Evolutionary conservation across 305 asterid species (phyloP).

Genomic region (Solanum chacoense): DNA sequence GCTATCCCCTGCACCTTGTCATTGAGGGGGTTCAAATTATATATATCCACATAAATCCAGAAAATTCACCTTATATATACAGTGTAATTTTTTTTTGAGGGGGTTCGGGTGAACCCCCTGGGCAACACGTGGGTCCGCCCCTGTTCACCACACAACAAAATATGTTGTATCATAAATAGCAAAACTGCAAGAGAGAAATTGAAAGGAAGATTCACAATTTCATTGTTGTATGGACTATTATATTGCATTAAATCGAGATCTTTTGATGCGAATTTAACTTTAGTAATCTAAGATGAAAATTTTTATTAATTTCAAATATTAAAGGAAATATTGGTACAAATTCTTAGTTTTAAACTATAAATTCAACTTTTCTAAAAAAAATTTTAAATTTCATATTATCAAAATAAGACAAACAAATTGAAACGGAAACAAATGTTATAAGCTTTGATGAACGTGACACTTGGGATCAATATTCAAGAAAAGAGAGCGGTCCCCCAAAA

Average conservation of each 20-base stretch:
- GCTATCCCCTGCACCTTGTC: too few species aligned
- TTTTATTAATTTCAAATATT: too few species aligned
- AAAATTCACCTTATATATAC: too few species aligned
- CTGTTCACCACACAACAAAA: background rate
- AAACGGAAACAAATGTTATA: too few species aligned
- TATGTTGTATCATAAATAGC: background rate
- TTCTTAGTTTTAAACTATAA: rapidly evolving
- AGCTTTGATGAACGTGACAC: background rate
- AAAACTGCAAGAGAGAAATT: background rate
- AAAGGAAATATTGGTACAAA: background rate
- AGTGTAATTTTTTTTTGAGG: too few species aligned
- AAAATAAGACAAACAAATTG: too few species aligned
- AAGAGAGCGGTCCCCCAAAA: background rate
- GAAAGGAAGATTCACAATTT: conserved; percentile 32
- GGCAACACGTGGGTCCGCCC: too few species aligned
- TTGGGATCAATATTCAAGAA: background rate
- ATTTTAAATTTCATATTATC: too few species aligned
- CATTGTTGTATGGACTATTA: conserved; percentile 18
- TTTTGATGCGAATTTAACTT: background rate
- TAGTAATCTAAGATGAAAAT: background rate
- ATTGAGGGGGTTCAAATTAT: too few species aligned
- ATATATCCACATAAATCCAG: too few species aligned
- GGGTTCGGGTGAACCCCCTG: too few species aligned
- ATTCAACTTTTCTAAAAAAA: too few species aligned
- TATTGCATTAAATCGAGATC: background rate